A percentile compares a stretch with the other conserved stretches of the same genome.
These are phyloP conservation scores for Falciphora oryzae DNA, from an alignment of 2,329 filamentous ascomycete genomes.

Conservation along the genomic window DNA sequence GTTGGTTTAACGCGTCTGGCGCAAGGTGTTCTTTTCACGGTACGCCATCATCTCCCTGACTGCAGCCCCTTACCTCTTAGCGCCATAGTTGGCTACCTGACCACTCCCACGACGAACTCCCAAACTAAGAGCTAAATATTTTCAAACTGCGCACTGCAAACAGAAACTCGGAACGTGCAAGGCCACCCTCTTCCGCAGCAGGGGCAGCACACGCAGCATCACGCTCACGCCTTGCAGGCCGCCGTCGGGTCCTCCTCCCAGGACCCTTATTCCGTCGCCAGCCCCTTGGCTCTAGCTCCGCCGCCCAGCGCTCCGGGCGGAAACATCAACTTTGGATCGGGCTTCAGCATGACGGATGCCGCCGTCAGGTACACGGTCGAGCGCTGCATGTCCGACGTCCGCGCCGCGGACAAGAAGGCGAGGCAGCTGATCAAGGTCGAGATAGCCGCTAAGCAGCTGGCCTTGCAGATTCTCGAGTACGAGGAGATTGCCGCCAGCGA, in stretches of 20 bases:
- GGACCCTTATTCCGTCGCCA: conserved; percentile 13
- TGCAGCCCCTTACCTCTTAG: too few relatives aligned
- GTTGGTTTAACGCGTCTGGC: conserved; percentile 58
- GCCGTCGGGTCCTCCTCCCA: conserved; percentile 11
- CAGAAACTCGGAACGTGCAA: conserved; percentile 38
- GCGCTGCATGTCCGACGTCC: conserved; percentile 40
- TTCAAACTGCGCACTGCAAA: not conserved
- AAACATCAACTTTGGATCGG: conserved; percentile 12
- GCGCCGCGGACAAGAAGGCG: conserved; percentile 35
- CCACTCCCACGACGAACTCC: not conserved
- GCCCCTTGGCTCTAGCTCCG: conserved; percentile 12
- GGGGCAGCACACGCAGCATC: conserved; percentile 10
- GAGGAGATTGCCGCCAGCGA: conserved; percentile 35
- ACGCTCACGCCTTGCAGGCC: conserved; percentile 8
- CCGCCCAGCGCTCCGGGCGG: conserved; percentile 11
- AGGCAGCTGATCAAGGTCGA: conserved; percentile 47
- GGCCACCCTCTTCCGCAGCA: conserved; percentile 10
- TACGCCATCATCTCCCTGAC: conserved; percentile 26
- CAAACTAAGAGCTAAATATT: not conserved
- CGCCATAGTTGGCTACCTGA: not conserved
- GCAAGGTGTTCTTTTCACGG: conserved; percentile 55
- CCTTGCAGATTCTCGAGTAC: conserved; percentile 45
- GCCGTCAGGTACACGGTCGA: conserved; percentile 38
- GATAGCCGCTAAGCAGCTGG: conserved; percentile 47
- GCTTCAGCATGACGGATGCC: conserved; percentile 26